Conservation (phyloP, 805 yeast species). For the Clavispora fructus region DNA sequence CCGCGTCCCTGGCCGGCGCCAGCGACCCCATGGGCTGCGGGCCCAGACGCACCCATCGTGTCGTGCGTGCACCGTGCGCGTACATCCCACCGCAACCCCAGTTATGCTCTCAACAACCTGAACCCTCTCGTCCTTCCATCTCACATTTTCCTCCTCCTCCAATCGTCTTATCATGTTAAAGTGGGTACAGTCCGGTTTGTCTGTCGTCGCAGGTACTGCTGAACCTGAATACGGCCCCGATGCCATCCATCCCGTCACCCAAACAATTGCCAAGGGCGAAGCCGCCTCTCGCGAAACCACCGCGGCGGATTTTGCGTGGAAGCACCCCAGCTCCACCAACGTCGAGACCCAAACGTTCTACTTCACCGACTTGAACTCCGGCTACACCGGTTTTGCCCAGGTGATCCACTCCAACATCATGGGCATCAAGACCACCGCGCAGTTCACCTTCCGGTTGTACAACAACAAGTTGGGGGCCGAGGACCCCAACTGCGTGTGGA, state of each 20-base stretch:
- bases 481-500: constrained; percentile 62
- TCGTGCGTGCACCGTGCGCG: neutral
- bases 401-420: constrained; percentile 88
- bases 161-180: constrained; percentile 45
- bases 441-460: constrained; percentile 83
- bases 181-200: constrained; percentile 81
- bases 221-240: constrained; percentile 96
- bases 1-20: too few species aligned
- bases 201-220: constrained; percentile 96
- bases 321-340: constrained; percentile 70
- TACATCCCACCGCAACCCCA: neutral
- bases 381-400: constrained; percentile 84
- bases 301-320: constrained; percentile 71
- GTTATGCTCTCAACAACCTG: neutral
- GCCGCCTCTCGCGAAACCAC: constrained; percentile 50
- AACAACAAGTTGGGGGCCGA: constrained; percentile 41
- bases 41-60: neutral
- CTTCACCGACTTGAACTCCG: constrained; percentile 58
- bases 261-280: constrained; percentile 34
- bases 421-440: constrained; percentile 86
- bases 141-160: neutral
- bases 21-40: too few species aligned
- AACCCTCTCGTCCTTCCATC: neutral
- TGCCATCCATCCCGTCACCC: constrained; percentile 81
- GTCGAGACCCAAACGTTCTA: constrained; percentile 96